Conservation (phyloP, 2,329 filamentous ascomycete species). For the Cladosporium sphaerospermum region DNA sequence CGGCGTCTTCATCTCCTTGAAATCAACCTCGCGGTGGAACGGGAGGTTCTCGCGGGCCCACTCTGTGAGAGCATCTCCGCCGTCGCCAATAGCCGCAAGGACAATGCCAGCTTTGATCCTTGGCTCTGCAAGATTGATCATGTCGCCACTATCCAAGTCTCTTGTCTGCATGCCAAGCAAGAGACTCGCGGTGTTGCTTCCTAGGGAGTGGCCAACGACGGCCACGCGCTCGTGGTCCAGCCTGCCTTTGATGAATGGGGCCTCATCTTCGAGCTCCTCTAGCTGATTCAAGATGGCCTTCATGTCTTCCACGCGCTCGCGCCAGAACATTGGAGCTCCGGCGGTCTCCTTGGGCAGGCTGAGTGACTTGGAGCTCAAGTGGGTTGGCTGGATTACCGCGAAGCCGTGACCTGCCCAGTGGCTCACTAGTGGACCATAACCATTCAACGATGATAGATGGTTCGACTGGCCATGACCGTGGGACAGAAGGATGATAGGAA, state of each 20-base stretch:
- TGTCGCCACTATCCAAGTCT: background rate
- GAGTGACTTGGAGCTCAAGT: background rate
- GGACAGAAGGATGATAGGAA: slow-evolving; percentile 1
- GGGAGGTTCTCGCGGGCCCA: background rate
- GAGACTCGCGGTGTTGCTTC: background rate
- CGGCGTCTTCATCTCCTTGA: background rate
- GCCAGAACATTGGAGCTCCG: slow-evolving; percentile 3
- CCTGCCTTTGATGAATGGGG: background rate
- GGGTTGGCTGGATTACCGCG: slow-evolving; percentile 2
- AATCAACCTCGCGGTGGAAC: background rate
- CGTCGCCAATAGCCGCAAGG: background rate
- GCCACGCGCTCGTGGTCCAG: background rate
- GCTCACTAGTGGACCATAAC: background rate
- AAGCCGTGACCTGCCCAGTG: slow-evolving; percentile 6
- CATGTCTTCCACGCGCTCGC: slow-evolving; percentile 5
- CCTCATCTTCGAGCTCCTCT: background rate
- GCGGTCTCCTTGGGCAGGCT: background rate
- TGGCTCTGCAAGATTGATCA: background rate
- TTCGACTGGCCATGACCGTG: slow-evolving; percentile 1
- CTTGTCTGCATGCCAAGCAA: background rate
- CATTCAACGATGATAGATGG: background rate
- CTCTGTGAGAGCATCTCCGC: background rate
- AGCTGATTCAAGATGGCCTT: background rate
- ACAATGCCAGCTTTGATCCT: slow-evolving; percentile 4
- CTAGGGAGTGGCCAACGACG: slow-evolving; percentile 2